Base-by-base conservation (phyloP, 2,329 filamentous ascomycete genomes). In the Pseudonectria foliicola region DNA sequence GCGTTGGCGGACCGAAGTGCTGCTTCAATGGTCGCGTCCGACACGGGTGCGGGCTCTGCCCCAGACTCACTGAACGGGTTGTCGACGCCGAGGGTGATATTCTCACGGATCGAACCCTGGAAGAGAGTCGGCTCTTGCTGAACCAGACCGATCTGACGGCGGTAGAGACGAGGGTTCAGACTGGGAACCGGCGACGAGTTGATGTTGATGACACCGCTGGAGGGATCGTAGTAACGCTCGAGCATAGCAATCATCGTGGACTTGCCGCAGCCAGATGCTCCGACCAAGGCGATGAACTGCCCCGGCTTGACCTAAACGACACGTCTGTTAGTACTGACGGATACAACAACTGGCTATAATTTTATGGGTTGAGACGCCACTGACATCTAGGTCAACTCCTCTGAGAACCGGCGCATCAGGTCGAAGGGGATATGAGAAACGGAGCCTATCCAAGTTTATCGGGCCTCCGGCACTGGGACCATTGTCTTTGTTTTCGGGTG, bases 71-170 rank as follows among this genome's bases (percentile, higher is more conserved):
- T 18, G 5, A 23, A 21, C 8, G 18, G 18, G 8, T 21, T 18
- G 11, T 21, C 25, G 11, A 36, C 29, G 13, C 34, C 34, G 26
- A 33, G 26, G 0, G 85, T 73, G 42, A 96, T 95, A 49, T 90
- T 90, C 52, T 89, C 82, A 3, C 82, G 81, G 43, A 89, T 81
- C 0, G 80, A 81, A 14, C 83, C 84, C 2, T 80, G 85, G 60
- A 88, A 87, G 3, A 96, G 71, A 2, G 68, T 67, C 0, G 71
- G 70, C 34, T 77, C 71, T 46, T 77, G 73, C 39, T 72, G 67
- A 2, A 78, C 73, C 6, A 75, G 60, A 3, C 71, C 62, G 8
- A 77, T 63, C 25, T 66, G 55, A 3, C 59, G 57, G 27, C 73
- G 62, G 56, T 71, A 73, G 42, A 65, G 63, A 16, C 64, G 62